Conservation (phyloP, 2,329 filamentous ascomycete genomes). For the Pseudogymnoascus sp. region DNA sequence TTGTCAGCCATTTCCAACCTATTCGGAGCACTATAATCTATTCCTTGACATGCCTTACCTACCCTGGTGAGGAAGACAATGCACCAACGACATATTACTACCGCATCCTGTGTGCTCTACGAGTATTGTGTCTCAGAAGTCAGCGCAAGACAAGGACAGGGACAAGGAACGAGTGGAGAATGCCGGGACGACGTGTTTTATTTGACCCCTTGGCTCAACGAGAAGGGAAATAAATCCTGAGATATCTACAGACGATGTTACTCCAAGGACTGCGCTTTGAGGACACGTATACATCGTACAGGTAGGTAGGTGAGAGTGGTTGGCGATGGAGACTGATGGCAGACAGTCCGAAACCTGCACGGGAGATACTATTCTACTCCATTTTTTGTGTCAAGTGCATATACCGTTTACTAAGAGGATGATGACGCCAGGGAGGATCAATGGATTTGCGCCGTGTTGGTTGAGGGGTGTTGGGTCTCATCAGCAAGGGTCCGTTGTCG, state of each 20-base stretch:
- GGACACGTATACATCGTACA: not conserved
- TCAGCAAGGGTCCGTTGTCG: constrained; percentile 5
- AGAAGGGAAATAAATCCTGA: not conserved
- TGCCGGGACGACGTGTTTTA: constrained; percentile 5
- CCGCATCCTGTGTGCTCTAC: not conserved
- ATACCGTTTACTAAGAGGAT: not conserved
- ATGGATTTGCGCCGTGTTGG: not conserved
- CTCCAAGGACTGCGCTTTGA: not conserved
- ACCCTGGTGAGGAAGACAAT: not conserved
- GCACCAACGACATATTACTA: not conserved
- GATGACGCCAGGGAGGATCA: constrained; percentile 5
- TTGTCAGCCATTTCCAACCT: not conserved
- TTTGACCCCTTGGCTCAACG: not conserved
- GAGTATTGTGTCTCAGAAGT: constrained; percentile 7
- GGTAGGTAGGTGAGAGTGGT: not conserved
- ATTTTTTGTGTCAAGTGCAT: constrained; percentile 6
- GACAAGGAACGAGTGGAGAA: constrained; percentile 7
- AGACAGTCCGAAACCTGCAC: not conserved
- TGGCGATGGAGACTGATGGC: not conserved
- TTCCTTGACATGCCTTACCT: not conserved
- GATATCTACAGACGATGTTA: not conserved
- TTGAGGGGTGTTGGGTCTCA: constrained; percentile 9
- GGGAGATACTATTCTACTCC: not conserved
- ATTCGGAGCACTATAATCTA: not conserved
- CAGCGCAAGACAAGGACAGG: constrained; percentile 7